A percentile compares a stretch with the other conserved stretches of the same genome.
These are phyloP conservation scores for Phytopythium boreale DNA, from an alignment of 352 stramenopile species.

Conservation along the genomic window DNA sequence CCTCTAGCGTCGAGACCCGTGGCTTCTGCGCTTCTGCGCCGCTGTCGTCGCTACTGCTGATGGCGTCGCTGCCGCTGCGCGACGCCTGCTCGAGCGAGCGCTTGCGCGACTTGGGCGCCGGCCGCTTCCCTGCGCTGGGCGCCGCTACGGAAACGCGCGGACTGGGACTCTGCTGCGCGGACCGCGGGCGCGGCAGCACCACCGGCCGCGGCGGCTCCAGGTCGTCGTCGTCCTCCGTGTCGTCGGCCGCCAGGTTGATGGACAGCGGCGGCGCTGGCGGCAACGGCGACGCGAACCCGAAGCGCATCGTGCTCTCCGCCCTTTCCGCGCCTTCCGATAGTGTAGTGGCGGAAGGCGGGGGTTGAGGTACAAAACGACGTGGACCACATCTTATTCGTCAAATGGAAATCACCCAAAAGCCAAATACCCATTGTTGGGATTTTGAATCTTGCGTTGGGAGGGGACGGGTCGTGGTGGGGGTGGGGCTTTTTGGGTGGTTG, in stretches of 20 bases:
- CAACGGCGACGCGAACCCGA: conserved; percentile 1
- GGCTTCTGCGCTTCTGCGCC: not conserved
- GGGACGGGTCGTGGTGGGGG: too few species aligned
- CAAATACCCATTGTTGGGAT: too few species aligned
- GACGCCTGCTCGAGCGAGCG: conserved; percentile 7
- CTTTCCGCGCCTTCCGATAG: not conserved
- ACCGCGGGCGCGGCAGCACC: not conserved
- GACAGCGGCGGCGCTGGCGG: not conserved
- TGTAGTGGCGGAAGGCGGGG: not conserved
- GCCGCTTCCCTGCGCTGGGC: too few species aligned
- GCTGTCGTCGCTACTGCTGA: conserved; percentile 17
- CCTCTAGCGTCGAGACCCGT: not conserved
- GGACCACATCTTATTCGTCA: not conserved
- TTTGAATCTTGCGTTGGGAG: too few species aligned
- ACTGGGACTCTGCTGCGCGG: not conserved
- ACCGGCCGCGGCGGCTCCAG: not conserved
- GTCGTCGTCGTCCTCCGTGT: conserved; percentile 3
- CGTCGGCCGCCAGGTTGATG: conserved; percentile 7
- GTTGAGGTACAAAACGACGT: not conserved
- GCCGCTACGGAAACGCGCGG: not conserved
- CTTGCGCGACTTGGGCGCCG: not conserved
- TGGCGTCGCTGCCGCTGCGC: not conserved
- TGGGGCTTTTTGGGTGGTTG: too few species aligned
- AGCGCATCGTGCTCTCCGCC: conserved; percentile 1
- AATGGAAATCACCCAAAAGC: too few species aligned